Evolutionary conservation across 1,284 basidiomycete species (phyloP).

Genomic region (Caloboletus firmus): DNA sequence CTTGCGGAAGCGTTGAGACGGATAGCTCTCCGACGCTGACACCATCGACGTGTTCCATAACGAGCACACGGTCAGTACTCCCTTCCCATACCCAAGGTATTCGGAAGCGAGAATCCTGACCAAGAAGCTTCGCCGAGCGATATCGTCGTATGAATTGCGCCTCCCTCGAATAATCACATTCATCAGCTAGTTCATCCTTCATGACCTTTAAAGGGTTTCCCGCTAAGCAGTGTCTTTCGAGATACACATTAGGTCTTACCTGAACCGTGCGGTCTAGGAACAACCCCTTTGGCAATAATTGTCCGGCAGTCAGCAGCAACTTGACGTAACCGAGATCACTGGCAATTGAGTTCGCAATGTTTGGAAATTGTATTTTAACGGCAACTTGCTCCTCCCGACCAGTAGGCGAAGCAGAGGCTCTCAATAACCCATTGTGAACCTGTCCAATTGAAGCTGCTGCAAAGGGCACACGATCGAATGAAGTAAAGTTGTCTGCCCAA

Average conservation of each 20-base stretch:
- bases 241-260: constrained; percentile 34
- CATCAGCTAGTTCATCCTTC: constrained; percentile 89
- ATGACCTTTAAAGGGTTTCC: constrained; percentile 57
- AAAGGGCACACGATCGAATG: constrained; percentile 87
- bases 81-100: constrained; percentile 87
- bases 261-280: constrained; percentile 88
- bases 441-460: constrained; percentile 98
- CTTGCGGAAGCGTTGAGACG: constrained; percentile 53
- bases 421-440: constrained; percentile 81
- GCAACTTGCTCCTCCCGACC: constrained; percentile 67
- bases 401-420: constrained; percentile 49
- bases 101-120: constrained; percentile 67
- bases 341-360: constrained; percentile 83
- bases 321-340: constrained; percentile 89
- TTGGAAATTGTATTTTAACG: constrained; percentile 96
- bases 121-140: constrained; percentile 50
- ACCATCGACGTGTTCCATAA: constrained; percentile 87
- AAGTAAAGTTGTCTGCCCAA: constrained; percentile 73
- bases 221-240: background rate
- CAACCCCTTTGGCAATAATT: constrained; percentile 82
- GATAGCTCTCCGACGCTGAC: constrained; percentile 74
- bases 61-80: constrained; percentile 80
- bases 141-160: constrained; percentile 75
- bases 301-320: constrained; percentile 77
- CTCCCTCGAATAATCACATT: constrained; percentile 93